phyloP scores from a whole-genome alignment of 148 eudicot species.

The Vaccinium corymbosum region DNA sequence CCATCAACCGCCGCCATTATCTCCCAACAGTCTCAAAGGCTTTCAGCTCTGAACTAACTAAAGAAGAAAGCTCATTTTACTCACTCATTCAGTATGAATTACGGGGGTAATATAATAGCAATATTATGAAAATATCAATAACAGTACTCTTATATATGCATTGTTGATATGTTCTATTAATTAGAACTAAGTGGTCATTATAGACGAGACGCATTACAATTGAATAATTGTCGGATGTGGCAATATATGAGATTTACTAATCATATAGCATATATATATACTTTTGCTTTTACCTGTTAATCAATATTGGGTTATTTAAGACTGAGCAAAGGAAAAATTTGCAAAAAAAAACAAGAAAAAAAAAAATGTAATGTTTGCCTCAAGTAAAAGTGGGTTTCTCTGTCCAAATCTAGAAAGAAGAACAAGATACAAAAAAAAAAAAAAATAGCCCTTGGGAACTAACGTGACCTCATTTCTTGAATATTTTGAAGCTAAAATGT shows the following conservation, averaged over 20 bases:
- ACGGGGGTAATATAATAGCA: neutral
- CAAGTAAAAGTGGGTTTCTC: too few relatives aligned
- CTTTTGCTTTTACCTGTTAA: neutral
- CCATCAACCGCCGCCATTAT: constrained; percentile 30
- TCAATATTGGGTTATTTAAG: neutral
- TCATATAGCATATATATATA: neutral
- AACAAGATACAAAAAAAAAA: too few relatives aligned
- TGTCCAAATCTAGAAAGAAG: too few relatives aligned
- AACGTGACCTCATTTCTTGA: too few relatives aligned
- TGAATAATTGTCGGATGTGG: too few relatives aligned
- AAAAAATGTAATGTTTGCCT: too few relatives aligned
- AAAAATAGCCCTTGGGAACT: too few relatives aligned
- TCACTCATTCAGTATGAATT: neutral
- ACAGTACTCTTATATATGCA: neutral
- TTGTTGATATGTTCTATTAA: too few relatives aligned
- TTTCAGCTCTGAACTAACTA: neutral
- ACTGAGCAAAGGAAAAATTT: neutral
- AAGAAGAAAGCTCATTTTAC: neutral
- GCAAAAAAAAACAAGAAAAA: neutral
- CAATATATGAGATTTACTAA: too few relatives aligned
- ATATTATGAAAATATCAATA: neutral
- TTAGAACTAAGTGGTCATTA: neutral
- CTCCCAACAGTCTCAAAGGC: constrained; percentile 20
- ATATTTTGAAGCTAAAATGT: too few relatives aligned
- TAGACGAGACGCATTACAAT: neutral